Conservation (phyloP, 192 early-diverging fungal genomes). For the Funneliformis mosseae region DNA sequence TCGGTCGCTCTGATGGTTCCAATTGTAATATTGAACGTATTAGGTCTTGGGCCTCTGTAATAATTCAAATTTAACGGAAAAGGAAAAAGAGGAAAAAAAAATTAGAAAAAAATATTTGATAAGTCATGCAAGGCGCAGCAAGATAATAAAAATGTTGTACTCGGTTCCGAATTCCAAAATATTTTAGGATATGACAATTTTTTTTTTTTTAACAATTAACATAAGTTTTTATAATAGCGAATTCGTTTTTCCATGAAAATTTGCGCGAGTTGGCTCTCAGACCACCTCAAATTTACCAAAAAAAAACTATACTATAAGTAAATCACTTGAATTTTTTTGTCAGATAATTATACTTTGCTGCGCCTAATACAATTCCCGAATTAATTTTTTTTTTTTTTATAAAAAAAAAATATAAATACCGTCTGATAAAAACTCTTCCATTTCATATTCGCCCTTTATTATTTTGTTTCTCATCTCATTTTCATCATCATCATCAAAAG, state of each 20-base stretch:
- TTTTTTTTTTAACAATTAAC: too few relatives aligned
- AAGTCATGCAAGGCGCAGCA: background rate
- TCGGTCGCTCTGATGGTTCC: slow-evolving; percentile 65
- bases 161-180: too few relatives aligned
- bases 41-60: slow-evolving; percentile 60
- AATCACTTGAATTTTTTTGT: too few relatives aligned
- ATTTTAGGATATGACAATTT: too few relatives aligned
- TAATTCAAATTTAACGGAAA: background rate
- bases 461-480: slow-evolving; percentile 70
- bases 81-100: background rate
- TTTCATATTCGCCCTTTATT: slow-evolving; percentile 68
- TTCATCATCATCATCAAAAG: slow-evolving; percentile 84
- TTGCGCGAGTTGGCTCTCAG: too few relatives aligned
- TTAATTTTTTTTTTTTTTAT: too few relatives aligned
- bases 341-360: too few relatives aligned
- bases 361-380: too few relatives aligned
- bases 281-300: too few relatives aligned
- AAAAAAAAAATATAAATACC: slow-evolving; percentile 50
- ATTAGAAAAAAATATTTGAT: background rate
- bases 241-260: too few relatives aligned
- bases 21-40: slow-evolving; percentile 66
- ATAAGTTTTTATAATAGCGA: too few relatives aligned
- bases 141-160: background rate
- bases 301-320: too few relatives aligned
- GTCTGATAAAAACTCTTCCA: slow-evolving; percentile 58